These are phyloP conservation scores for Groenewaldozyma salmanticensis DNA, from an alignment of 805 yeast species.

Conservation along the genomic window DNA sequence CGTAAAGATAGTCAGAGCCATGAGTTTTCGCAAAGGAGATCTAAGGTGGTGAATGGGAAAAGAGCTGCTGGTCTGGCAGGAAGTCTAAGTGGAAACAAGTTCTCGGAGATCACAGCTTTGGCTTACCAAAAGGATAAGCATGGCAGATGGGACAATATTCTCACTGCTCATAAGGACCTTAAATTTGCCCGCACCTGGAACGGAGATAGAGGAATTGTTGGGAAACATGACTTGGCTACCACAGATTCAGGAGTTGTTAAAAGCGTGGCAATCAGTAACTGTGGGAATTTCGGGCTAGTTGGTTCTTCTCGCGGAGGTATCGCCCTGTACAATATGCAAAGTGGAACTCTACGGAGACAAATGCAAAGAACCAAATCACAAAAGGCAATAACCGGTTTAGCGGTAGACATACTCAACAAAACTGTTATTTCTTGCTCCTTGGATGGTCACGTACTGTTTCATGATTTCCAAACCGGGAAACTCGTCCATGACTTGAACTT, in stretches of 20 bases:
- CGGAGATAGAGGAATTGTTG: constrained; percentile 66
- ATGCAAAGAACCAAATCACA: constrained; percentile 34
- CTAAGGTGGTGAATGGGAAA: constrained; percentile 25
- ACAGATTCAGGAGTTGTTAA: constrained; percentile 72
- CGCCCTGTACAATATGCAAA: constrained; percentile 80
- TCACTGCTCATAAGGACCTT: constrained; percentile 83
- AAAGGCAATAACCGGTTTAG: constrained; percentile 77
- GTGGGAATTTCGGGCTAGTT: constrained; percentile 91
- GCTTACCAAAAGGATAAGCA: constrained; percentile 66
- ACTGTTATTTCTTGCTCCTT: constrained; percentile 79
- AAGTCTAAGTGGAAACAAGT: constrained; percentile 45
- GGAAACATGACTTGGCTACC: constrained; percentile 59
- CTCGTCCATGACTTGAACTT: constrained; percentile 57
- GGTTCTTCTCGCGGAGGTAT: constrained; percentile 85
- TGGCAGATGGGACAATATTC: constrained; percentile 88
- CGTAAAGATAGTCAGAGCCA: constrained; percentile 96
- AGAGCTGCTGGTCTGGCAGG: constrained; percentile 32
- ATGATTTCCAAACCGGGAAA: constrained; percentile 67
- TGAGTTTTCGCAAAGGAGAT: constrained; percentile 68
- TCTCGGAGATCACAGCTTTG: constrained; percentile 64
- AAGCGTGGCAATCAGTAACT: constrained; percentile 69
- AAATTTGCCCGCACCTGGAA: constrained; percentile 87
- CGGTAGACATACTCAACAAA: constrained; percentile 83
- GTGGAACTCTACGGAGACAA: constrained; percentile 70
- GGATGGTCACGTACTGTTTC: constrained; percentile 83